Evolutionary conservation across 2,329 filamentous ascomycete genomes (phyloP), one percentile per base, ranked within the genome.

Genomic region (Xylariomycetidae sp.): DNA sequence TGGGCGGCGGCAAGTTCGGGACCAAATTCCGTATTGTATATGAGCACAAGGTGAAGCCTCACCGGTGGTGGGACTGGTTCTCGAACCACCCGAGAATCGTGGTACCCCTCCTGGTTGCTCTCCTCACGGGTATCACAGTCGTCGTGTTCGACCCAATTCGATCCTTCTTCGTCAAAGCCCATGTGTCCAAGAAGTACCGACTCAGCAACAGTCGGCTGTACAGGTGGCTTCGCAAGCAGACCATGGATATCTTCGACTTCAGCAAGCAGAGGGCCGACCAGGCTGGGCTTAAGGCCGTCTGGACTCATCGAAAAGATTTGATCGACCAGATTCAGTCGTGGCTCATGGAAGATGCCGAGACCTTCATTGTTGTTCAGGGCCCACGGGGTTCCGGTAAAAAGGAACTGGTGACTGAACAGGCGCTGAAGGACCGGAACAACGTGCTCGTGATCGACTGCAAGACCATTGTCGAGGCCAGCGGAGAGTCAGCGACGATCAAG

Each of bases 101-200:
- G 17, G 82, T 98, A 29, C 90, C 92, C 1, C 61, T 84, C 2
- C 34, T 95, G 2, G 87, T 86, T 12, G 90, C 88, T 2, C 61
- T 96, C 3, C 56, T 95, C 19, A 88, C 89, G 0, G 80, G 82
- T 20, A 66, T 92, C 29, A 93, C 89, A 0, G 87, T 95, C 14
- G 78, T 85, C 1, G 70, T 96, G 6, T 96, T 98, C 51, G 92
- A 98, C 49, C 92, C 92, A 0, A 89, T 98, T 37, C 79, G 92
- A 27, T 89, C 88, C 1, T 92, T 93, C 54, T 95, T 93, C 50
- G 85, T 96, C 61, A 87, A 87, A 52, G 72, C 82, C 4, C 88
- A 95, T 54, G 80, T 98, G 31, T 87, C 88, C 19, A 75, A 81
- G 29, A 78, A 80, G 0, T 77, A 92, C 40, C 76, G 84, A 37